A percentile compares a stretch with the other conserved stretches of the same genome.
Evolutionary conservation across 176 grass and related monocot genomes (phyloP).

Genomic region (Eremochloa ophiuroides): DNA sequence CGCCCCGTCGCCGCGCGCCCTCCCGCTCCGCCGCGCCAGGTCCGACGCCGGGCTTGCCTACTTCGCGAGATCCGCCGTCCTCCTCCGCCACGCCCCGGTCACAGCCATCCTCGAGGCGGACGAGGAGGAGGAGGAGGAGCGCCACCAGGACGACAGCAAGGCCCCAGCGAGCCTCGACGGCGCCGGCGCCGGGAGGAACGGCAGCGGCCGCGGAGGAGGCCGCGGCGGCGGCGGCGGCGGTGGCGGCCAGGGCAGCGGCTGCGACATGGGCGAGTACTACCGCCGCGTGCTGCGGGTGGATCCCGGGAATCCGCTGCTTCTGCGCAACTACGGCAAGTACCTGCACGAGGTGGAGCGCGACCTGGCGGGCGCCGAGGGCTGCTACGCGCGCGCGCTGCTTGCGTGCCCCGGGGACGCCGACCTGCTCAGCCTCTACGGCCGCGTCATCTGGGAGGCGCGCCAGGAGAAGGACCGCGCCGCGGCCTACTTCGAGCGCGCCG

Average conservation of each 20-base stretch:
- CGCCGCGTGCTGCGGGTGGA: constrained; percentile 55
- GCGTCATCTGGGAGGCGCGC: constrained; percentile 61
- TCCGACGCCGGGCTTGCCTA: constrained; percentile 50
- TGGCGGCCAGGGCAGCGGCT: too few species aligned
- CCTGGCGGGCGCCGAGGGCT: constrained; percentile 62
- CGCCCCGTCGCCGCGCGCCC: background rate
- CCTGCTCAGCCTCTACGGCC: constrained; percentile 73
- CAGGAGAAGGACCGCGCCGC: constrained; percentile 52
- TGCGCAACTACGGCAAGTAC: constrained; percentile 84
- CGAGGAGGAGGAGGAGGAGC: background rate
- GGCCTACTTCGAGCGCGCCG: constrained; percentile 63
- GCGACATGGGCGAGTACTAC: constrained; percentile 69
- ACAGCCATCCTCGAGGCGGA: constrained; percentile 1
- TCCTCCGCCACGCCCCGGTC: constrained; percentile 12
- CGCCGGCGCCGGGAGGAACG: constrained; percentile 4
- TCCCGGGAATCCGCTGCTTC: constrained; percentile 64
- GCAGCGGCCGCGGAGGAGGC: background rate
- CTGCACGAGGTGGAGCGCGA: constrained; percentile 80
- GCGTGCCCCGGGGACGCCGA: constrained; percentile 62
- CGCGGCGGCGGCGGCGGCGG: too few species aligned
- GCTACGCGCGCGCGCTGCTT: constrained; percentile 70
- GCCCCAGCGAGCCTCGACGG: constrained; percentile 24
- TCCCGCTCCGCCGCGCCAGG: constrained; percentile 49
- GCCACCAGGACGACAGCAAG: background rate
- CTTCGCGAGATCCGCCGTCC: background rate